phyloP scores from a whole-genome alignment of 371 early-diverging fungal species.

The Cladochytrium tenue region DNA sequence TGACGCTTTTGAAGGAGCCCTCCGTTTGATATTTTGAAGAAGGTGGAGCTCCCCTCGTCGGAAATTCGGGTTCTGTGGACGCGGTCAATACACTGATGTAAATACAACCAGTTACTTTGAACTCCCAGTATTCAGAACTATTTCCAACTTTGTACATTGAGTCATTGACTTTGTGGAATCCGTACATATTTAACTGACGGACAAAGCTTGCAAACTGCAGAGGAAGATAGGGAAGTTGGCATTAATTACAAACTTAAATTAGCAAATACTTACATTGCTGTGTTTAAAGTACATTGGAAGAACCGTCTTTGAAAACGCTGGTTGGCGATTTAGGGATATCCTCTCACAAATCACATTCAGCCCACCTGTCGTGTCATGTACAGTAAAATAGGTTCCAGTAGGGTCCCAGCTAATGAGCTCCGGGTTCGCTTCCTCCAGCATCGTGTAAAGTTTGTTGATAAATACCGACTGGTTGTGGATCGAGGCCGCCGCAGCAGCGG shows the following conservation, averaged over 20 bases:
- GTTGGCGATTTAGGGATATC: not conserved
- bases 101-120: conserved; percentile 34
- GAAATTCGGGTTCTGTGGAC: conserved; percentile 57
- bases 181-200: conserved; percentile 95
- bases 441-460: conserved; percentile 71
- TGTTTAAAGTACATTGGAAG: conserved; percentile 39
- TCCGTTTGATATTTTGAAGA: conserved; percentile 65
- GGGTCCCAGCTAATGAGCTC: conserved; percentile 65
- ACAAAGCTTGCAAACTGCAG: conserved; percentile 85
- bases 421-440: conserved; percentile 62
- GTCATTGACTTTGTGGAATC: conserved; percentile 82
- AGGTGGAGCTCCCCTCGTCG: conserved; percentile 57
- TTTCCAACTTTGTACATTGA: conserved; percentile 61
- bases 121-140: conserved; percentile 70
- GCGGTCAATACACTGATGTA: not conserved
- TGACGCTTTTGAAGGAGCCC: conserved; percentile 50
- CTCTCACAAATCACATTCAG: not conserved
- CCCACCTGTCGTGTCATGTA: conserved; percentile 58
- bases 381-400: conserved; percentile 65
- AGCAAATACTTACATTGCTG: conserved; percentile 29
- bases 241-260: not conserved
- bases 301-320: conserved; percentile 25
- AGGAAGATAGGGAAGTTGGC: not conserved
- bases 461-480: conserved; percentile 61
- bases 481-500: conserved; percentile 7